Base-by-base conservation (phyloP, 2,329 filamentous ascomycete genomes). In the Penicillium hordei region DNA sequence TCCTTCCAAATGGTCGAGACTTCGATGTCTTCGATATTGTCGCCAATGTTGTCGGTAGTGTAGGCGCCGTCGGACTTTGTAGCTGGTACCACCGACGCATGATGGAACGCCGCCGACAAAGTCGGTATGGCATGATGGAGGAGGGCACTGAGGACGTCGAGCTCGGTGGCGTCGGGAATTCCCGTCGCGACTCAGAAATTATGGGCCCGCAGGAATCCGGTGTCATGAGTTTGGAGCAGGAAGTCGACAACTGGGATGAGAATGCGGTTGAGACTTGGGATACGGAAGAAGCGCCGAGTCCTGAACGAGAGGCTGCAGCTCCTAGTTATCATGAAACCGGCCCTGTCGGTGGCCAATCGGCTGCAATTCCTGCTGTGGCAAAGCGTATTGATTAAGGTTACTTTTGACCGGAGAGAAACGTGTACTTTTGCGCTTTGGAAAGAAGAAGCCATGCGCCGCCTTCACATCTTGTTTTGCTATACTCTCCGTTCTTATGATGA, bases 81-180 rank as follows among this genome's bases (percentile, higher is more conserved):
- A 88, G 86, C 57, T 93, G 90, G 89, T 99, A 99, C 73, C 94
- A 99, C 77, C 89, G 90, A 71, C 88, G 94, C 58, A 97, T 97
- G 92, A 80, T 97, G 39, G 93, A 97, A 75, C 84, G 94, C 61
- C 90, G 89, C 72, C 84, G 93, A 59, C 81, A 86, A 69, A 86
- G 85, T 55, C 89, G 89, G 70, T 84, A 85, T 51, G 95, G 95
- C 52, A 83, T 95, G 6, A 84, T 89, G 31, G 73, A 74, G 6
- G 75, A 73, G 19, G 70, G 70, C 42, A 77, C 67, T 1, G 75
- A 73, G 15, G 90, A 96, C 72, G 75, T 96, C 15, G 93, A 96
- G 77, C 82, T 96, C 7, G 91, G 90, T 25, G 63, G 59, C 0
- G 48, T 63, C 6, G 85, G 88, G 61, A 79, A 76, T 27, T 64